These are phyloP conservation scores for Cyberlindnera misumaiensis DNA, from an alignment of 805 yeast genomes.

Conservation along the genomic window DNA sequence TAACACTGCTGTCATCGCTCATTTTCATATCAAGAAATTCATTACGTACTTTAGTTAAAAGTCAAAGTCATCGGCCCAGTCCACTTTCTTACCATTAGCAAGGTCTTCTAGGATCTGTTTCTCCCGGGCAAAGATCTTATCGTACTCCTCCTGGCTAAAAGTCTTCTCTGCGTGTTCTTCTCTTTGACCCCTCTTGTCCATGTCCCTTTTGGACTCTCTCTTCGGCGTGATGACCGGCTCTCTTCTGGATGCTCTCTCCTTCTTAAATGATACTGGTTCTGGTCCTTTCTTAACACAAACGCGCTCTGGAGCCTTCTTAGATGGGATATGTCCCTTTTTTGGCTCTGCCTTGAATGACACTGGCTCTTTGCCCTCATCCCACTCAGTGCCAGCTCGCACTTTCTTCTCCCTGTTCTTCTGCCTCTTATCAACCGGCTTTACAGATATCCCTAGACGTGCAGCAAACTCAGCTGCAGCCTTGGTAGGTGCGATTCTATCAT, in stretches of 20 bases:
- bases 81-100: slow-evolving; percentile 12
- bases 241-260: not conserved
- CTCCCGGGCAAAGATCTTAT: slow-evolving; percentile 5
- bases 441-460: slow-evolving; percentile 17
- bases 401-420: slow-evolving; percentile 7
- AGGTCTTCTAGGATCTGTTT: slow-evolving; percentile 11
- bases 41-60: not conserved
- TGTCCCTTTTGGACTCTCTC: not conserved
- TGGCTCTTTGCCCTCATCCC: slow-evolving; percentile 8
- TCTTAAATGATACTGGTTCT: not conserved
- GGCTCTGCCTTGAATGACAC: not conserved
- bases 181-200: not conserved
- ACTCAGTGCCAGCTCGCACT: slow-evolving; percentile 4
- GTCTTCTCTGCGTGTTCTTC: not conserved
- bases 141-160: slow-evolving; percentile 1
- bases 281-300: not conserved
- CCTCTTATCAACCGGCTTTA: slow-evolving; percentile 3
- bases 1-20: too few relatives aligned
- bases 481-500: slow-evolving; percentile 13
- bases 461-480: slow-evolving; percentile 19
- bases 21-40: not conserved
- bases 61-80: slow-evolving; percentile 19
- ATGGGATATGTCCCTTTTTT: not conserved
- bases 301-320: not conserved
- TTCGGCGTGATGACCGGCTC: not conserved